Evolutionary conservation across 805 yeast species (phyloP).

Genomic region (Nakazawaea ambrosiae): DNA sequence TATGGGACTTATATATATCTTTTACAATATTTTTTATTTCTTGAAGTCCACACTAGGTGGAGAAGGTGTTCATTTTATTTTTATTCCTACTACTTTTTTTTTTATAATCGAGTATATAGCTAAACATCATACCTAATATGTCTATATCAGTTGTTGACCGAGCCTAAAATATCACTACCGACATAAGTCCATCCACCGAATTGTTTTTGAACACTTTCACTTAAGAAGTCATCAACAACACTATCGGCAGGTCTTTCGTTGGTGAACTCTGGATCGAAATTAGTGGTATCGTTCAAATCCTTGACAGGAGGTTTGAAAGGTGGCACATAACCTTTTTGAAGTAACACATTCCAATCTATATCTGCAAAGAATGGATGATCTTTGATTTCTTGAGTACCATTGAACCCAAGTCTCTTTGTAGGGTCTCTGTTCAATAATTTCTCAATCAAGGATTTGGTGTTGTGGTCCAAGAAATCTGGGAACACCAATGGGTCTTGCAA

Average conservation of each 20-base stretch:
- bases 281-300: conserved; percentile 82
- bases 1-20: too few species aligned
- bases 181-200: conserved; percentile 99
- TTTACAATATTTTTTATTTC: too few species aligned
- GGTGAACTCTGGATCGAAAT: conserved; percentile 89
- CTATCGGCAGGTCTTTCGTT: conserved; percentile 91
- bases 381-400: conserved; percentile 81
- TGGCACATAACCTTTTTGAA: conserved; percentile 84
- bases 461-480: conserved; percentile 81
- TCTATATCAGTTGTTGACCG: too few species aligned
- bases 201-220: conserved; percentile 94
- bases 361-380: conserved; percentile 80
- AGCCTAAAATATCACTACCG: conserved; percentile 41
- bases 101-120: too few species aligned
- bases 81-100: too few species aligned
- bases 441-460: conserved; percentile 73
- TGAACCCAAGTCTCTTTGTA: conserved; percentile 60
- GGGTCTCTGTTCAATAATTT: conserved; percentile 85
- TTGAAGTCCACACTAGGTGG: too few species aligned
- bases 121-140: too few species aligned
- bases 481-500: conserved; percentile 82
- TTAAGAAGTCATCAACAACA: conserved; percentile 85
- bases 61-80: too few species aligned
- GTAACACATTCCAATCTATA: conserved; percentile 81
- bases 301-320: conserved; percentile 92